A percentile compares a stretch with the other conserved stretches of the same genome.
Evolutionary conservation across 208 protist genomes (phyloP).

Genomic region (Borovskyia barvae): DNA sequence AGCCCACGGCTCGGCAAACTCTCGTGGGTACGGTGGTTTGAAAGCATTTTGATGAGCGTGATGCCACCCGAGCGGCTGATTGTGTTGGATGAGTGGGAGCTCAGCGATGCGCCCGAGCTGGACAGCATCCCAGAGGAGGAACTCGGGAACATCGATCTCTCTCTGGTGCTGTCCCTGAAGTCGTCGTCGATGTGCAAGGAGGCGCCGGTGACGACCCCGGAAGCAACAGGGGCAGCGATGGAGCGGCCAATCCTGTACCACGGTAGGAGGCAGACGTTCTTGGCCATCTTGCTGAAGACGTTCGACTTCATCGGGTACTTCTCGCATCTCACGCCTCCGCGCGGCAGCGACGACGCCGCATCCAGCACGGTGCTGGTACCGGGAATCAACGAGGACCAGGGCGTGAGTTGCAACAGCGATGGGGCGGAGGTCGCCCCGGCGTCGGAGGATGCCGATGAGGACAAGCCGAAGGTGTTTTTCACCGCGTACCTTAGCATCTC

Average conservation of each 20-base stretch:
- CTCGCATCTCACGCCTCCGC: conserved; percentile 48
- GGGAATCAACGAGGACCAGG: conserved; percentile 13
- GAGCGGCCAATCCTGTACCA: conserved; percentile 48
- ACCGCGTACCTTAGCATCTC: conserved; percentile 57
- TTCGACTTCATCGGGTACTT: conserved; percentile 92
- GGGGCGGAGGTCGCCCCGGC: conserved; percentile 3
- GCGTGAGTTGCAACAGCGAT: conserved; percentile 6
- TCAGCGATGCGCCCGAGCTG: conserved; percentile 28
- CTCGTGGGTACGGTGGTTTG: conserved; percentile 85
- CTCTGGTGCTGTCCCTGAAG: conserved; percentile 48
- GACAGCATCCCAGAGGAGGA: conserved; percentile 34
- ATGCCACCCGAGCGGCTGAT: conserved; percentile 47
- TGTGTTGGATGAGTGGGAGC: conserved; percentile 80
- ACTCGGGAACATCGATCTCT: conserved; percentile 54
- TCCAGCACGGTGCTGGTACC: conserved; percentile 7
- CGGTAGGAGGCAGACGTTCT: conserved; percentile 67
- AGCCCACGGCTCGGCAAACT: conserved; percentile 42
- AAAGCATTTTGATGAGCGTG: conserved; percentile 47
- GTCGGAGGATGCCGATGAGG: conserved; percentile 2
- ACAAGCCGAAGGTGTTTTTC: conserved; percentile 25
- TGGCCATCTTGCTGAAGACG: conserved; percentile 79
- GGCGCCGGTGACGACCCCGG: conserved; percentile 24
- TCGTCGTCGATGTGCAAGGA: conserved; percentile 26
- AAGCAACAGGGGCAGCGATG: conserved; percentile 6
- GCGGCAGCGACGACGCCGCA: conserved; percentile 10